Percentiles rank a stretch among this genome's conserved stretches.
Evolutionary conservation across 495 filamentous ascomycete genomes (phyloP).

Genomic region (Podospora appendiculata): DNA sequence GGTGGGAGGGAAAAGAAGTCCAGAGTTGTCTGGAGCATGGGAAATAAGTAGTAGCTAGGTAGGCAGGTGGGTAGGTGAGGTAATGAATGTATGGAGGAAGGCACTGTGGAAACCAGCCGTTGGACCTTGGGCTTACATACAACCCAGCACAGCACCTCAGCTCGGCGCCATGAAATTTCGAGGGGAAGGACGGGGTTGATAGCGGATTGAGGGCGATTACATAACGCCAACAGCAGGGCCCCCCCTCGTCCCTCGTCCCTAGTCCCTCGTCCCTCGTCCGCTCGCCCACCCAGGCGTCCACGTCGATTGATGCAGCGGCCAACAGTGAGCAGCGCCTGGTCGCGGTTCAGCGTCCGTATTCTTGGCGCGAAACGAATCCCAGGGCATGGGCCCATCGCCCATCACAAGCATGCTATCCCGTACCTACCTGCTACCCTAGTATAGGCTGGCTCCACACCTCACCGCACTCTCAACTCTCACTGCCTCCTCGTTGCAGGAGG

Average conservation of each 20-base stretch:
- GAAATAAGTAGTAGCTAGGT: too few species aligned
- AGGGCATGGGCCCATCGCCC: not conserved
- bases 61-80: not conserved
- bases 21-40: too few species aligned
- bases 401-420: too few species aligned
- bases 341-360: not conserved
- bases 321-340: not conserved
- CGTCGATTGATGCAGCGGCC: not conserved
- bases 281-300: too few species aligned
- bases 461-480: too few species aligned
- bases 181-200: slow-evolving; percentile 20
- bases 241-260: too few species aligned
- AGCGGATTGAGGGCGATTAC: slow-evolving; percentile 15
- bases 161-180: slow-evolving; percentile 17
- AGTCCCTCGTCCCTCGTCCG: too few species aligned
- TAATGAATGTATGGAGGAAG: not conserved
- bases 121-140: not conserved
- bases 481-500: too few species aligned
- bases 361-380: slow-evolving; percentile 1
- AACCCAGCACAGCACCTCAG: not conserved
- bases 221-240: slow-evolving; percentile 5
- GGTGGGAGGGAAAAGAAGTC: not conserved
- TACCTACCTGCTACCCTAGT: too few species aligned
- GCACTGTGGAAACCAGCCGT: not conserved
- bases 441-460: too few species aligned